Evolutionary conservation across 208 protist genomes (phyloP), one percentile per base, ranked within the genome.

Genomic region (Acanthamoeba lenticulata): DNA sequence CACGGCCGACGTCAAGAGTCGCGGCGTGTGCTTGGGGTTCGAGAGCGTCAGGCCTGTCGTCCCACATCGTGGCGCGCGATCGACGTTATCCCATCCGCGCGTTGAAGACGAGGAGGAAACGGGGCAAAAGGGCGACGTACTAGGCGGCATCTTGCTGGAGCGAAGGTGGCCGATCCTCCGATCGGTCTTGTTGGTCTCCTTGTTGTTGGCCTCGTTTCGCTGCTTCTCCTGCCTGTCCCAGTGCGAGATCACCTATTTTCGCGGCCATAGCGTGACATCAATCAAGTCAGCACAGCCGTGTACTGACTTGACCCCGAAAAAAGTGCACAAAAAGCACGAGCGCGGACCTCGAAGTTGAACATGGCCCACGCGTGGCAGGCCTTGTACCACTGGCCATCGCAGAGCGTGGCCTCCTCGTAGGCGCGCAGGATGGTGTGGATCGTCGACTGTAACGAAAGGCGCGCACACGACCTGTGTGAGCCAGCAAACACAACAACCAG

Each of bases 321-420:
- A 69, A 69, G 27, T 27, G 60, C 9, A 34, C 0, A 38, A 55
- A 55, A 55, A 24, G 29, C 7, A 4, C 19, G 38, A 24, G 85
- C 19, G 0, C 4, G 32, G 19, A 89, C 92, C 52, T 90, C 92
- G 40, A 90, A 94, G 62, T 94, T 94, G 77, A 69, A 90, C 29
- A 94, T 27, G 32, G 92, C 77, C 79, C 92, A 94, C 1, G 92
- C 38, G 52, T 94, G 77, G 36, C 74, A 90, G 13, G 92, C 92
- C 92, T 93, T 93, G 79, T 97, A 94, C 55, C 93, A 94, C 36
- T 95, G 67, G 15, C 90, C 96, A n/a, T 96, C 96, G 0, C 85
- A 49, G 4, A 34, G 34, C 2, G 77, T 89, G 7, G 92, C 81
- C 34, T 89, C 55, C 49, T 81, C 45, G 42, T 95, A 96, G 24